Evolutionary conservation across 1,139 yeast species (phyloP), one percentile per base, ranked within the genome.

Genomic region (Taphrina confusa): DNA sequence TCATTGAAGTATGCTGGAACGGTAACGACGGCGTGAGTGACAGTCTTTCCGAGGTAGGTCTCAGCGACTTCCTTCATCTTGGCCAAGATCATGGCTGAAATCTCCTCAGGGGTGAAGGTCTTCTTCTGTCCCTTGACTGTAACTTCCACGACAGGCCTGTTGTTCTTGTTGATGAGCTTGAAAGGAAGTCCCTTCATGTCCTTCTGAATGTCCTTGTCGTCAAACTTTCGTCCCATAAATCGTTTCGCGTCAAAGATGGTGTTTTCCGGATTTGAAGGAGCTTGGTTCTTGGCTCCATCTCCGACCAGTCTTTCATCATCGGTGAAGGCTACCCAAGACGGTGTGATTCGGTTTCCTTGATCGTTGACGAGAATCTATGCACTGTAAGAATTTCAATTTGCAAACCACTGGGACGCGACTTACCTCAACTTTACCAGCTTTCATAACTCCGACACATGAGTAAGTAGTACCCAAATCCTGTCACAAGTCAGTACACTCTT

Each of bases 1-100:
- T 91, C 97, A 75, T 91, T 92, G 80, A 91, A 91, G 78, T 91
- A 91, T 61, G 97, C 97, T 62, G 97, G 97, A 62, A 91, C 97
- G 52, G 97, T 90, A 66, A 90, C 95, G 66, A 90, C 97, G 40
- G 96, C 96, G 70, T 90, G 94, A 61, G 94, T 87, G 66, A 89
- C 95, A 74, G 85, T 82, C 73, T 85, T 82, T 67, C 96, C 96
- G 68, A 89, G 79, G 76, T 87, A 88, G 70, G 87, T 92, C 78
- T 89, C 96, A 65, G 96, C 96, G 71, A 88, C 89, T 69, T 85
- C 84, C 79, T 88, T 89, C 96, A 88, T 88, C 77, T 89, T 89
- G 72, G 87, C 83, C 70, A 89, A 80, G 69, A 89, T 86, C 96
- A 89, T 88, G 69, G 92, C 92, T 50, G 95, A 85, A 69, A 89